Percentiles rank a stretch among this genome's conserved stretches.
phyloP scores from a whole-genome alignment of 1,284 basidiomycete genomes.

The Pholiota adiposa region DNA sequence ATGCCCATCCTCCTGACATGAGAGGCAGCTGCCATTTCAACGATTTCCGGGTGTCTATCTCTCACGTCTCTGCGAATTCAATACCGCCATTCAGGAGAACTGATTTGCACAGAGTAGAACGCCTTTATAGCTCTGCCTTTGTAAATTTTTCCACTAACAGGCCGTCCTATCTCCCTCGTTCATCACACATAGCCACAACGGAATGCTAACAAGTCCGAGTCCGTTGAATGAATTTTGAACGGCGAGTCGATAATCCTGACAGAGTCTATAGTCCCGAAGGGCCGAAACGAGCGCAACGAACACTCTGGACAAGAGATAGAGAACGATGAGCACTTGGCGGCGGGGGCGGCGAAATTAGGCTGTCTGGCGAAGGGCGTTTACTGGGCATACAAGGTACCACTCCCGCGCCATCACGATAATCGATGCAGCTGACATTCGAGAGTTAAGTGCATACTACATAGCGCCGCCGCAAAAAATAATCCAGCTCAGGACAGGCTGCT shows the following conservation, averaged over 20 bases:
- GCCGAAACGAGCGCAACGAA: neutral
- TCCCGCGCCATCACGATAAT: neutral
- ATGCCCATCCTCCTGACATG: neutral
- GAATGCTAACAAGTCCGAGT: too few species aligned
- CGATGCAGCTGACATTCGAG: neutral
- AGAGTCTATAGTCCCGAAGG: neutral
- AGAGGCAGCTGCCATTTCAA: neutral
- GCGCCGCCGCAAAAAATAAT: neutral
- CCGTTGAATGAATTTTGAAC: too few species aligned
- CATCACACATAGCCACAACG: too few species aligned
- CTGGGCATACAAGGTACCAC: neutral
- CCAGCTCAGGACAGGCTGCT: neutral
- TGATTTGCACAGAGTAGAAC: neutral
- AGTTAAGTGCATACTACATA: too few species aligned
- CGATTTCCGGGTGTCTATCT: neutral
- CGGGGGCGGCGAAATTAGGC: neutral
- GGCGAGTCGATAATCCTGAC: too few species aligned
- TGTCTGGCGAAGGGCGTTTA: conserved; percentile 1
- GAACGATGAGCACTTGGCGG: neutral
- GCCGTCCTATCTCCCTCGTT: neutral
- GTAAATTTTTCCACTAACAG: neutral
- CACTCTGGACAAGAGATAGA: neutral
- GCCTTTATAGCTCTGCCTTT: neutral
- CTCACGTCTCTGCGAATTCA: neutral
- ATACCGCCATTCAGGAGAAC: neutral